Evolutionary conservation across 116 monocot genomes (phyloP).

Genomic region (Trichopus zeylanicus): DNA sequence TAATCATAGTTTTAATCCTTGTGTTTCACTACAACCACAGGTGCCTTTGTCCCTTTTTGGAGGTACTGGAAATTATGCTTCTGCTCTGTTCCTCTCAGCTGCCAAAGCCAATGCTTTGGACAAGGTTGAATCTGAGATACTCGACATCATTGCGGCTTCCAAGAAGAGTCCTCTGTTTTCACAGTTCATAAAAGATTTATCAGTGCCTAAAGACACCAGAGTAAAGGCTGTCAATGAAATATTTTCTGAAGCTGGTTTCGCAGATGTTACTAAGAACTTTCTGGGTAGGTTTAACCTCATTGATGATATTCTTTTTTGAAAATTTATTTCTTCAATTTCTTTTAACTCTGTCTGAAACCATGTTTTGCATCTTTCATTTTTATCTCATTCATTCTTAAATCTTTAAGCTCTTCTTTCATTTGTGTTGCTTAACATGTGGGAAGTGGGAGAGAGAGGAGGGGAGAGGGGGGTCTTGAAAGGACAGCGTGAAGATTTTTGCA

Average conservation of each 20-base stretch:
- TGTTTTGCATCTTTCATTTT: no score
- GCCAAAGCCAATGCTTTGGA: slow-evolving; percentile 70
- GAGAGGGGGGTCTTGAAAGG: no score
- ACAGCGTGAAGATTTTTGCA: no score
- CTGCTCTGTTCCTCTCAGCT: slow-evolving; percentile 80
- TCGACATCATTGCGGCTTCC: slow-evolving; percentile 59
- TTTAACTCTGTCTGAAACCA: no score
- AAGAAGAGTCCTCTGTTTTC: slow-evolving; percentile 73
- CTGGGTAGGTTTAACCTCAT: slow-evolving; percentile 42
- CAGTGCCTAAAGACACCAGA: slow-evolving; percentile 58
- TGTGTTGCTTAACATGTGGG: no score
- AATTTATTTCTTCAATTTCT: not conserved
- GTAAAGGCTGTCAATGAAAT: slow-evolving; percentile 67
- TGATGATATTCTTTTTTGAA: not conserved
- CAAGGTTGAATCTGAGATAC: slow-evolving; percentile 76
- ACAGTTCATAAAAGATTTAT: slow-evolving; percentile 75
- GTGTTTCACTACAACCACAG: slow-evolving; percentile 29
- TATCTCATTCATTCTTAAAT: no score
- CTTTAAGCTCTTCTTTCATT: no score
- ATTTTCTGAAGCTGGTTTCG: slow-evolving; percentile 71
- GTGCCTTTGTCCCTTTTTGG: slow-evolving; percentile 67
- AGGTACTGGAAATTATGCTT: slow-evolving; percentile 85
- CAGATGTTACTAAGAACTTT: slow-evolving; percentile 87
- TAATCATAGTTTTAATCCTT: slow-evolving; percentile 3
- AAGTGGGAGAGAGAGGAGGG: no score